Evolutionary conservation across 2,329 filamentous ascomycete genomes (phyloP), one percentile per base, ranked within the genome.

Genomic region (Pseudogymnoascus sp.): DNA sequence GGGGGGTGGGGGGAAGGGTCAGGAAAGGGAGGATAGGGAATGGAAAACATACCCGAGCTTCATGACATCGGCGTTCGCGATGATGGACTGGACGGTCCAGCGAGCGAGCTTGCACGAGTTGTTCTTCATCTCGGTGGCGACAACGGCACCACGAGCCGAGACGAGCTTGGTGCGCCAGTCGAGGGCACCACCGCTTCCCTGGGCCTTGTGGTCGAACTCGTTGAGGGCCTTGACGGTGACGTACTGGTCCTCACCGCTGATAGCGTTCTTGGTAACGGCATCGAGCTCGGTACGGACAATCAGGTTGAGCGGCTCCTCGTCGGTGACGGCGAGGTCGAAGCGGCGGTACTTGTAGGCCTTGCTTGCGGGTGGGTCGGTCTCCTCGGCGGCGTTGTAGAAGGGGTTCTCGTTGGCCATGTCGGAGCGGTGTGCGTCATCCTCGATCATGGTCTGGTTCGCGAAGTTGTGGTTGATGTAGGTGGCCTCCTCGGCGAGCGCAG

Each of bases 391-490:
- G 77, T 96, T 96, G 84, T 99, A 97, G 85, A 99, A 99, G 72
- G 94, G 94, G 80, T 97, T 97, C 74, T 90, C 87, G 79, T 96
- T 83, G 65, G 85, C 73, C 87, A 97, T 94, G 70, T 90, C 84
- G 68, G 92, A 82, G 82, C 94, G 95, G 75, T 85, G 80, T 66
- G 80, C 82, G 67, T 91, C 85, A 69, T 83, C 89, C 81, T 99
- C 94, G 70, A 85, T 77, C 69, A 99, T 92, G 61, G 95, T 91
- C 81, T 99, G 94, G 77, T 96, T 91, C 70, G 91, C 90, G 77
- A 99, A 99, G 82, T 97, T 96, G 84, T 97, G 94, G 85, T 99
- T 99, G 84, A 99, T 99, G 81, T 97, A 95, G 61, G 94, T 99
- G 63, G 94, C 94, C 79, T 99, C 94, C 77, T 97, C 89, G 73